Percentiles rank a stretch among this genome's conserved stretches.
Evolutionary conservation across 2,329 filamentous ascomycete species (phyloP).

Genomic region (Aspergillus melleus): DNA sequence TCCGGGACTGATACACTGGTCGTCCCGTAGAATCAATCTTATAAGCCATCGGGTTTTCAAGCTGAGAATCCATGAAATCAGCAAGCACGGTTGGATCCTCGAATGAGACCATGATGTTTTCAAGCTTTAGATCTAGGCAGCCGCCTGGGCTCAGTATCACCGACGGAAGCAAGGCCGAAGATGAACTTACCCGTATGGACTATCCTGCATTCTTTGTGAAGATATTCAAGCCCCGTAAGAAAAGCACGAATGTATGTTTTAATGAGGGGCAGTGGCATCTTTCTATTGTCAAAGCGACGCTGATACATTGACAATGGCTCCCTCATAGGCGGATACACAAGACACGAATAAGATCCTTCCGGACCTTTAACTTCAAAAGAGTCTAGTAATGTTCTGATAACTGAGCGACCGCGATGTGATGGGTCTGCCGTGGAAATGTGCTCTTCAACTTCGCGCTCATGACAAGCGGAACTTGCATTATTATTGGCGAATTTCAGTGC

Average conservation of each 20-base stretch:
- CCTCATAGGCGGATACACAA: constrained; percentile 42
- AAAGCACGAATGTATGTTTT: constrained; percentile 40
- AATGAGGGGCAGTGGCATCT: constrained; percentile 34
- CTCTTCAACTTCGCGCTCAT: constrained; percentile 36
- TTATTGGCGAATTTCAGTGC: constrained; percentile 31
- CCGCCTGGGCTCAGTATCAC: constrained; percentile 13
- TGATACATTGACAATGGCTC: constrained; percentile 40
- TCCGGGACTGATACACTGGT: constrained; percentile 35
- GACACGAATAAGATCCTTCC: constrained; percentile 36
- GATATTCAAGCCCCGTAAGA: constrained; percentile 45
- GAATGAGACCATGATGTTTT: constrained; percentile 44
- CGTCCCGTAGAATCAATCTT: constrained; percentile 35
- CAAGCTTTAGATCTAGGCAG: constrained; percentile 44
- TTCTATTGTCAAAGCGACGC: constrained; percentile 29
- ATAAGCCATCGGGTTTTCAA: constrained; percentile 33
- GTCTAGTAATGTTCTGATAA: constrained; percentile 37
- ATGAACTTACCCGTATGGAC: constrained; percentile 43
- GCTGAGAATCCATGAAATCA: constrained; percentile 33
- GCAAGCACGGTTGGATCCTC: constrained; percentile 32
- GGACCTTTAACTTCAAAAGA: constrained; percentile 34
- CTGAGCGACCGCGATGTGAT: constrained; percentile 33
- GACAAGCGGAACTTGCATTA: constrained; percentile 20
- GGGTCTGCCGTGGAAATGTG: constrained; percentile 34
- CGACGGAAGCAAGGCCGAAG: constrained; percentile 11
- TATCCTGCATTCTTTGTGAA: constrained; percentile 42